These are phyloP conservation scores for Phellopilus nigrolimitatus DNA, from an alignment of 1,284 basidiomycete species.

Conservation along the genomic window DNA sequence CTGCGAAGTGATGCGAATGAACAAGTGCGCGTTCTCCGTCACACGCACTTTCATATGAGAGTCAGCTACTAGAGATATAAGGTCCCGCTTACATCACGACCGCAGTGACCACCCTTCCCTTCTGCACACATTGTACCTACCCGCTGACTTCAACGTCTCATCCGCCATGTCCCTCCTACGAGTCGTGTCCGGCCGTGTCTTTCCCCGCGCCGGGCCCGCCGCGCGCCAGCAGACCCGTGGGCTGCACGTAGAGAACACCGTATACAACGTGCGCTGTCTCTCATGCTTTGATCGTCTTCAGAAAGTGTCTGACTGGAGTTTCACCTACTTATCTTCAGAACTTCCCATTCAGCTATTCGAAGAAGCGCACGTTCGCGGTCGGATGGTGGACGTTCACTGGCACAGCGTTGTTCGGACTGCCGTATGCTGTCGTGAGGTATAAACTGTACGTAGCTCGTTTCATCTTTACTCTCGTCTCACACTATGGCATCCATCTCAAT, in stretches of 20 bases:
- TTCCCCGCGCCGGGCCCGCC: not conserved
- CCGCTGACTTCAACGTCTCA: not conserved
- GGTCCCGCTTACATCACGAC: too few relatives aligned
- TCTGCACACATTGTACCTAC: not conserved
- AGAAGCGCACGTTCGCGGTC: conserved; percentile 5
- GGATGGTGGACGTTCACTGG: conserved; percentile 11
- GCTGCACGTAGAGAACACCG: conserved; percentile 15
- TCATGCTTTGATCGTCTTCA: not conserved
- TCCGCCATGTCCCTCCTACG: not conserved
- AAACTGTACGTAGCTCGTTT: conserved; percentile 11
- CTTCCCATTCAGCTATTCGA: conserved; percentile 17
- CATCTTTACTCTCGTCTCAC: not conserved
- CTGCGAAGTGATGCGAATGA: too few relatives aligned
- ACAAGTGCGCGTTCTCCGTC: too few relatives aligned
- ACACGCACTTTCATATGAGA: too few relatives aligned
- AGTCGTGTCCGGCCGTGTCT: not conserved
- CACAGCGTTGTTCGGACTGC: conserved; percentile 5
- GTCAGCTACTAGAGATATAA: too few relatives aligned
- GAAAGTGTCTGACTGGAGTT: not conserved
- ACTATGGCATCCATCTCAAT: not conserved
- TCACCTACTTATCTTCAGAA: conserved; percentile 9
- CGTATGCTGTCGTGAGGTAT: conserved; percentile 7
- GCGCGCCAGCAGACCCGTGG: conserved; percentile 2
- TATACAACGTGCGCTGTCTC: conserved; percentile 9
- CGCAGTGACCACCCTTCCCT: too few relatives aligned